Evolutionary conservation across 306 rosid species (phyloP), one percentile per base, ranked within the genome.

Genomic region (Hippophae tibetana): DNA sequence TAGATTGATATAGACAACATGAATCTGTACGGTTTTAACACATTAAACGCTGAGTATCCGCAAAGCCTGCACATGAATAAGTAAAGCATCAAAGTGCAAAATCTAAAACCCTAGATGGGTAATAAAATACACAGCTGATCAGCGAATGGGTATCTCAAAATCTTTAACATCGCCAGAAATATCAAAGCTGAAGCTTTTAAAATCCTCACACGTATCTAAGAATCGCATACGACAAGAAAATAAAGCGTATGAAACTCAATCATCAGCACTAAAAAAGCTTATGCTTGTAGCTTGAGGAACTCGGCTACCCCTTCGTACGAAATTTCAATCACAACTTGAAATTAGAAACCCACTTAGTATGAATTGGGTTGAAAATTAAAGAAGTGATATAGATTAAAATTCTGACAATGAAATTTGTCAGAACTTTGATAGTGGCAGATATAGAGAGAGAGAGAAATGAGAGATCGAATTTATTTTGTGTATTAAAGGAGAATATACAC

Each of bases 1-100:
- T 56, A 69, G 76, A 71, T 52, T 27, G 76, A 75, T 44, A 73
- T 61, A 74, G 78, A 75, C 84, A 82, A 78, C 89, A 85, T 82
- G 60, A 83, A 83, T 77, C 63, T 63, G 70, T 54, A 66, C 43
- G 58, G 68, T 60, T 71, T 57, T 71, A 68, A 74, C 71, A 48
- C 84, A 79, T 80, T 69, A 55, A 81, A 76, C 66, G 63, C 53
- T 64, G 52, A 62, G 58, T 70, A 65, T 61, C 74, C 49, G 72
- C 76, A 31, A 60, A 75, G 66, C 84, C 92, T 83, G 89, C 89
- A 76, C 27, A 75, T 40, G 54, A 66, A 67, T 69, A 74, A 23
- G 46, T 44, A 67, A 68, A 65, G 14, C 38, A 67, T 62, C 54
- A 80, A 58, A 62, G 44, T 51, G 52, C 7, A 51, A 27, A 62